These are phyloP conservation scores for Penicillium tannophilum DNA, from an alignment of 495 filamentous ascomycete genomes.

Conservation along the genomic window DNA sequence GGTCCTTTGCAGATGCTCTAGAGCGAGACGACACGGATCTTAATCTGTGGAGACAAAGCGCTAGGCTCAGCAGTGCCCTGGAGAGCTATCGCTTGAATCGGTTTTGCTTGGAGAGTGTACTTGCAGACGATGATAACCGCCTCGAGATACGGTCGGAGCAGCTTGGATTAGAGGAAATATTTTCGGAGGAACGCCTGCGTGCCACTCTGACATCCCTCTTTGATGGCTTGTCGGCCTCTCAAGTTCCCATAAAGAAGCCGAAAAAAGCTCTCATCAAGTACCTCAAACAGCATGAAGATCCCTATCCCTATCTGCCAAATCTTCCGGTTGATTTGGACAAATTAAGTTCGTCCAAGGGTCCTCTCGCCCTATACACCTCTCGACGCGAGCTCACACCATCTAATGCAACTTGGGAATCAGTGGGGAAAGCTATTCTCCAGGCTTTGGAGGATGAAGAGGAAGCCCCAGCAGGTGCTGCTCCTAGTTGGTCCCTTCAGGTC, in stretches of 20 bases:
- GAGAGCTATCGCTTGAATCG: constrained; percentile 75
- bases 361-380: constrained; percentile 33
- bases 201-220: constrained; percentile 64
- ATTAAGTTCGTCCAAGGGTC: constrained; percentile 26
- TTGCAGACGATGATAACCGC: constrained; percentile 79
- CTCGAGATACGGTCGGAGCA: constrained; percentile 71
- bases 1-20: constrained; percentile 72
- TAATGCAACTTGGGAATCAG: constrained; percentile 52
- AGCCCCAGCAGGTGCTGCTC: constrained; percentile 30
- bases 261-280: constrained; percentile 63
- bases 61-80: constrained; percentile 73
- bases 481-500: constrained; percentile 43
- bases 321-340: constrained; percentile 41
- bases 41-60: constrained; percentile 88
- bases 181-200: constrained; percentile 78
- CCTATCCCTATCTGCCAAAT: constrained; percentile 73
- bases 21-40: constrained; percentile 90
- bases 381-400: constrained; percentile 36
- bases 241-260: constrained; percentile 63
- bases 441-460: constrained; percentile 49
- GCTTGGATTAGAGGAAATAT: constrained; percentile 79
- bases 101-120: constrained; percentile 87
- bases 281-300: constrained; percentile 70
- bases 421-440: constrained; percentile 60
- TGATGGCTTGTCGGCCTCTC: constrained; percentile 71